These are phyloP conservation scores for Mycena indigotica DNA, from an alignment of 768 basidiomycete genomes.

Conservation along the genomic window DNA sequence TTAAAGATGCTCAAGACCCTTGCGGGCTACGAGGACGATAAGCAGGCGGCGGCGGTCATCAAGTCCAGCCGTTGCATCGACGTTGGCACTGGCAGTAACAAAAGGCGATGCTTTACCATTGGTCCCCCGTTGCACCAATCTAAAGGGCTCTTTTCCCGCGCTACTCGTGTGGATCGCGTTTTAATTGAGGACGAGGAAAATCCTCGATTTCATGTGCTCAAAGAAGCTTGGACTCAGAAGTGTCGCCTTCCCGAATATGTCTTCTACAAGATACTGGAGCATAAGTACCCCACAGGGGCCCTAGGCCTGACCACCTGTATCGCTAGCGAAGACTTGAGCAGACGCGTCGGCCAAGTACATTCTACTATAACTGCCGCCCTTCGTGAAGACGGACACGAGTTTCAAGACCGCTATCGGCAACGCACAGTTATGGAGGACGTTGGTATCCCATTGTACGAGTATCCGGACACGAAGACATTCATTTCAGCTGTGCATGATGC, in stretches of 20 bases:
- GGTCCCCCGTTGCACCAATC: neutral
- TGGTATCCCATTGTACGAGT: neutral
- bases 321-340: neutral
- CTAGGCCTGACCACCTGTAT: neutral
- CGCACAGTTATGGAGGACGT: neutral
- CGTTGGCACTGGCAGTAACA: neutral
- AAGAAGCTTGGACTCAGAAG: slow-evolving; percentile 10
- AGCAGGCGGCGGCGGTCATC: no score
- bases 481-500: slow-evolving; percentile 2
- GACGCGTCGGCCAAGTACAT: neutral
- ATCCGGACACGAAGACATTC: neutral
- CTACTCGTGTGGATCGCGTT: neutral
- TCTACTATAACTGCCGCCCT: slow-evolving; percentile 1
- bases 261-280: slow-evolving; percentile 7
- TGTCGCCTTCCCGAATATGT: slow-evolving; percentile 10
- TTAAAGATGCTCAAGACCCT: neutral
- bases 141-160: neutral
- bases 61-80: neutral
- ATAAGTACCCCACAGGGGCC: neutral
- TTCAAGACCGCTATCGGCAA: slow-evolving; percentile 3
- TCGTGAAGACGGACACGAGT: neutral
- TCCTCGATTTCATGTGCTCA: slow-evolving; percentile 4
- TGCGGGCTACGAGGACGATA: no score
- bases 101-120: neutral
- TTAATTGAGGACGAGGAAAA: neutral